Base-by-base conservation (phyloP, 2,329 filamentous ascomycete genomes). In the Cladosporium sp. region DNA sequence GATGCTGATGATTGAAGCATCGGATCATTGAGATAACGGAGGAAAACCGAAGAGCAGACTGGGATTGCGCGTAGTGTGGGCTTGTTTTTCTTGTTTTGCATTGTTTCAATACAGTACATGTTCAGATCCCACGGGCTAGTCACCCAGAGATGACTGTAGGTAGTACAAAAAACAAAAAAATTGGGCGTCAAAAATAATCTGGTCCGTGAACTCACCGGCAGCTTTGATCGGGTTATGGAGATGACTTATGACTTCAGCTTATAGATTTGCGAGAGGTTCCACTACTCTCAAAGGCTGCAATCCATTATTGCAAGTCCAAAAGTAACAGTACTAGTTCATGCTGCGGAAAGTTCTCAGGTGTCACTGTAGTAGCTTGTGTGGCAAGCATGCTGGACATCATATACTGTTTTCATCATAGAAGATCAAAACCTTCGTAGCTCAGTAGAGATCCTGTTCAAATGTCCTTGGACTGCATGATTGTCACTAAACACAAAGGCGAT, bases 141-240 rank as follows among this genome's bases (percentile, higher is more conserved):
- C 57, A 60, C 57, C 57, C 57, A 60, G 18, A 60, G 57, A 60
- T 60, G 57, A 46, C 40, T 46, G 5, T 35, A 14, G 33, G 4
- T 35, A 35, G 33, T 35, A 33, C 4, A 4, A 16, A 35, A 35
- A 35, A 35, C 14, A 35, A 35, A 35, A 35, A 35, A 35, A 4
- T 4, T 35, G 33, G 33, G 33, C 33, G 33, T 35, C 14, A 23
- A 46, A 21, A 21, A 1, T 46, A 7, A 2, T 6, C 3, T 16
- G 1, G 11, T 46, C 5, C 35, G 7, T 40, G 16, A 40, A 18
- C 8, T 21, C 40, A 35, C 33, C 12, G 3, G 33, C 2, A 35
- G 12, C 33, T 2, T 2, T 35, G 33, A 35, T 35, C 2, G 12
- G 12, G 21, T 2, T 46, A 3, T 11, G 1, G 3, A 46, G 11